These are phyloP conservation scores for Zizania latifolia DNA, from an alignment of 176 grass and related monocot species.

Conservation along the genomic window DNA sequence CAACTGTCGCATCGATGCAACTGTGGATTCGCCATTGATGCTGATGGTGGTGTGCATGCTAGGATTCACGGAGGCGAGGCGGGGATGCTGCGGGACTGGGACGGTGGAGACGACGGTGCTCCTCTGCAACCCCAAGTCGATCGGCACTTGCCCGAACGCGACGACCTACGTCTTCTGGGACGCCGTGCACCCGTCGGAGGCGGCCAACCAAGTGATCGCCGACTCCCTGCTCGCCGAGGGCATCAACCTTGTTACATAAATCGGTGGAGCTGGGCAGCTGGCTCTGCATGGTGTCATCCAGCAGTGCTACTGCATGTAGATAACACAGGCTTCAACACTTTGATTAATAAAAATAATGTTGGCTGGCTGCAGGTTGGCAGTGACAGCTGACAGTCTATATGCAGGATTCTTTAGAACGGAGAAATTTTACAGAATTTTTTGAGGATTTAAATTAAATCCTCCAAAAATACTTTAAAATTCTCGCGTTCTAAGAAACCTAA, in stretches of 20 bases:
- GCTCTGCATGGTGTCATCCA: neutral
- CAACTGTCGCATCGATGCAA: neutral
- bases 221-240: constrained; percentile 56
- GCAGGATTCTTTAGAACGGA: too few species aligned
- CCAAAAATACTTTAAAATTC: too few species aligned
- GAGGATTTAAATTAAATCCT: too few species aligned
- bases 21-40: neutral
- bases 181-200: constrained; percentile 76
- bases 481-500: too few species aligned
- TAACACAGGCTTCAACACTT: neutral
- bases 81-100: constrained; percentile 72
- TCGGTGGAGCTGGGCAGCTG: neutral
- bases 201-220: constrained; percentile 76
- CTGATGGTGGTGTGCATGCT: neutral
- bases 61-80: constrained; percentile 76
- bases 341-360: neutral
- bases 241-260: constrained; percentile 52
- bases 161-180: constrained; percentile 92
- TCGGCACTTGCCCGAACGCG: constrained; percentile 85
- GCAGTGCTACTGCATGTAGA: neutral
- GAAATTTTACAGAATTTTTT: too few species aligned
- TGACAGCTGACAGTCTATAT: too few species aligned
- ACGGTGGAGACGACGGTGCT: constrained; percentile 77
- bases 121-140: constrained; percentile 77
- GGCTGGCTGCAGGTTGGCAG: neutral